Evolutionary conservation across 2,329 filamentous ascomycete genomes (phyloP), one percentile per base, ranked within the genome.

Genomic region (Periconia sp.): DNA sequence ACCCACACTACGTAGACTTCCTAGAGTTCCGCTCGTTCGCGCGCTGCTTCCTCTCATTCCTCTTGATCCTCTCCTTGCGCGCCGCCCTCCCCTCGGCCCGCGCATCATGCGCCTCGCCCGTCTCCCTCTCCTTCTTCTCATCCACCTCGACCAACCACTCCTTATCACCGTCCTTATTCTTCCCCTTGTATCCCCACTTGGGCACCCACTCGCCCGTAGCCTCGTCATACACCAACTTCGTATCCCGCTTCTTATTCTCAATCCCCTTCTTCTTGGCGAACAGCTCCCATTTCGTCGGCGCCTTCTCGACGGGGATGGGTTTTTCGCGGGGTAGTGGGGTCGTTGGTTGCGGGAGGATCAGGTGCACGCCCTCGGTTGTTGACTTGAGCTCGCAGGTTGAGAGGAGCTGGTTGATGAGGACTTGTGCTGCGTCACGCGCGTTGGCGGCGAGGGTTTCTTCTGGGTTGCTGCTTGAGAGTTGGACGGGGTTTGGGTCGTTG

Each of bases 241-340:
- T 82, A 71, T 55, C 50, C 42, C 94, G 91, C 62, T 89, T 85
- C 62, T 85, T 89, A 84, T 92, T 96, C 76, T 87, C 86, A 79
- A 89, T 90, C 78, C 99, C 97, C 52, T 94, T 94, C 83, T 97
- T 96, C 75, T 87, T 89, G 44, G 94, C 94, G 79, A 99, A 99
- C 69, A 88, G 85, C 80, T 96, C 88, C 94, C 94, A 99, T 75
- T 92, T 96, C 54, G 93, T 97, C 63, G 88, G 88, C 53, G 87
- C 81, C 78, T 92, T 94, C 62, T 86, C 83, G 52, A 85, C 82
- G 1, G 94, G 94, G 9, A 97, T 81, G 10, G 91, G 91, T 76
- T 99, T 97, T 79, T 97, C 92, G 64, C 94, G 89, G 20, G 94
- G 94, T 3, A 97, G 81, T 0, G 81, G 75, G 1, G 89, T 95